Evolutionary conservation across 2,329 filamentous ascomycete genomes (phyloP).

Genomic region (Pseudopithomyces maydicus): DNA sequence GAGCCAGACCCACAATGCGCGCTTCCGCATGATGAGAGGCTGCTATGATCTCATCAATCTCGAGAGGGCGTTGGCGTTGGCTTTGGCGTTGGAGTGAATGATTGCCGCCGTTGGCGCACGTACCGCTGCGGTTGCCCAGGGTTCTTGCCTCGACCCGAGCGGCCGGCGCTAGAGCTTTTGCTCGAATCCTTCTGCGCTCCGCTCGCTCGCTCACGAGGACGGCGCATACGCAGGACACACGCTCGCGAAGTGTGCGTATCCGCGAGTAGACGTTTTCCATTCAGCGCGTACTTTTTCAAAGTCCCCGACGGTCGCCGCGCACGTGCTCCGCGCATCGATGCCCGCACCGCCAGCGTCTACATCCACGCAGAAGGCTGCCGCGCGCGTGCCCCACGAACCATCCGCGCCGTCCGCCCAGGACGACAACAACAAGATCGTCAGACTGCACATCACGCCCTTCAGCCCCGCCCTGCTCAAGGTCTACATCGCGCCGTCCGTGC

Average conservation of each 20-base stretch:
- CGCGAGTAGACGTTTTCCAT: neutral
- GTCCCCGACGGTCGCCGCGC: too few relatives aligned
- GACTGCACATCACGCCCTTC: slow-evolving; percentile 89
- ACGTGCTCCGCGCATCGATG: slow-evolving; percentile 31
- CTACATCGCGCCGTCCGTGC: slow-evolving; percentile 71
- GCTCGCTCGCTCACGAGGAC: slow-evolving; percentile 15
- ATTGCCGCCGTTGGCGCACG: slow-evolving; percentile 13
- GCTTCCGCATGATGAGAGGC: slow-evolving; percentile 27
- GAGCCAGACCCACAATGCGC: slow-evolving; percentile 25
- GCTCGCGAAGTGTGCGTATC: slow-evolving; percentile 7
- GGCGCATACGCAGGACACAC: neutral
- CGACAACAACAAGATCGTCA: slow-evolving; percentile 41
- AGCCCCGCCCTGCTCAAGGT: slow-evolving; percentile 73
- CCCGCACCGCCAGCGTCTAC: slow-evolving; percentile 36
- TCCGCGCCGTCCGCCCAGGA: slow-evolving; percentile 15
- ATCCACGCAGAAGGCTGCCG: slow-evolving; percentile 12
- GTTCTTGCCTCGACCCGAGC: slow-evolving; percentile 11
- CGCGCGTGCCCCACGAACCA: slow-evolving; percentile 15
- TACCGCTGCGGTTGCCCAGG: neutral
- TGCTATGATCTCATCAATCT: slow-evolving; percentile 6
- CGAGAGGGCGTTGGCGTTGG: neutral
- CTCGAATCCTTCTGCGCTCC: slow-evolving; percentile 32
- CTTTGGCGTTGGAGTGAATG: neutral
- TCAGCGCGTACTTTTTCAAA: neutral
- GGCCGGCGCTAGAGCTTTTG: slow-evolving; percentile 38